phyloP scores from a whole-genome alignment of 139 green algal genomes.

The Spirogloea muscicola region DNA sequence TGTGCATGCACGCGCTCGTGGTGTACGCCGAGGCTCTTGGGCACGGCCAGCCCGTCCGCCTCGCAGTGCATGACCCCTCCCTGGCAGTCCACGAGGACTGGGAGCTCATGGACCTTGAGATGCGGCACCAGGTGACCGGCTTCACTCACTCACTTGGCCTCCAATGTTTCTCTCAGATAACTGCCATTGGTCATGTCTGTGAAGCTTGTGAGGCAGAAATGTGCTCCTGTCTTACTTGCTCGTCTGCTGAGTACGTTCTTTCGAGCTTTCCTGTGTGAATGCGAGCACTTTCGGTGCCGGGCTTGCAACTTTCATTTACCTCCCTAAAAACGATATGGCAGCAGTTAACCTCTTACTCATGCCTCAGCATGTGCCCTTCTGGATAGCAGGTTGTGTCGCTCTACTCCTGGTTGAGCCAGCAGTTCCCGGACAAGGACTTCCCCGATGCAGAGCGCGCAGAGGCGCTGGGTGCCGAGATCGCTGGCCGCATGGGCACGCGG shows the following conservation, averaged over 20 bases:
- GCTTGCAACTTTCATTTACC: not conserved
- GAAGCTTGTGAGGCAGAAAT: not conserved
- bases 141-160: not conserved
- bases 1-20: slow-evolving; percentile 25
- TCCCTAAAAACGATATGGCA: not conserved
- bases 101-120: slow-evolving; percentile 39
- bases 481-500: no score
- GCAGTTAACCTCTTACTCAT: no score
- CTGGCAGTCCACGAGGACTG: not conserved
- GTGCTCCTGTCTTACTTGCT: not conserved
- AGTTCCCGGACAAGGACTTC: slow-evolving; percentile 16
- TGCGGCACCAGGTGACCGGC: slow-evolving; percentile 19
- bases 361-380: no score
- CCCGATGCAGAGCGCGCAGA: slow-evolving; percentile 5
- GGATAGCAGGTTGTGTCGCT: slow-evolving; percentile 17
- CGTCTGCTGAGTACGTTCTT: not conserved
- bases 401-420: slow-evolving; percentile 17
- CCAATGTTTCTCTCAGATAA: not conserved
- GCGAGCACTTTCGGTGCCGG: not conserved
- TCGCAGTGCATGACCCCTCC: slow-evolving; percentile 4
- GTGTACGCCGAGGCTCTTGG: slow-evolving; percentile 14
- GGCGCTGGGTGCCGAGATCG: no score
- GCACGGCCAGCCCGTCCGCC: slow-evolving; percentile 6
- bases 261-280: not conserved
- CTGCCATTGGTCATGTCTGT: not conserved